Conservation (phyloP, 2,329 filamentous ascomycete genomes). For the Geoglossum cookeanum region DNA sequence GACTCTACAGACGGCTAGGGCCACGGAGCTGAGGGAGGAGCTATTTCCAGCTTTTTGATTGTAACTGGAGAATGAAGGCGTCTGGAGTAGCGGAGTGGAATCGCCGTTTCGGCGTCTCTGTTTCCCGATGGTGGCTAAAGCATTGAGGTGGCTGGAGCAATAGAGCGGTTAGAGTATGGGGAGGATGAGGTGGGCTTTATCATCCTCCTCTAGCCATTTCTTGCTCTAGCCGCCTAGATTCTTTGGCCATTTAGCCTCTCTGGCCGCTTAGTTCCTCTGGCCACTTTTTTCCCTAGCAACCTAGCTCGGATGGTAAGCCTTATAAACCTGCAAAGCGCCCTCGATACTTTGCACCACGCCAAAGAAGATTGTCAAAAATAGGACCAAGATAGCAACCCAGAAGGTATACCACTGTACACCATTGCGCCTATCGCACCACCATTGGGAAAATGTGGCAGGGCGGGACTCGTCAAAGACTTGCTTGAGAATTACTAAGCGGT, state of each 20-base stretch:
- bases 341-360: not conserved
- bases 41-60: too few relatives aligned
- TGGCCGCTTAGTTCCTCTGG: too few relatives aligned
- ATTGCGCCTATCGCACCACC: not conserved
- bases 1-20: not conserved
- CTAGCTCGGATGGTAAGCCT: too few relatives aligned
- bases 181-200: not conserved
- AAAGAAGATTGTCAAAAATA: not conserved
- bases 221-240: too few relatives aligned
- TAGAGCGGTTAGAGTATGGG: not conserved
- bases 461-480: not conserved
- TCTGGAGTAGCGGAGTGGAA: too few relatives aligned
- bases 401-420: not conserved
- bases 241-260: too few relatives aligned
- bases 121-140: not conserved
- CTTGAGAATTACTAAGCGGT: not conserved
- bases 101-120: not conserved
- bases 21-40: not conserved
- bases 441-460: not conserved
- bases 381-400: not conserved
- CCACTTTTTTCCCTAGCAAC: too few relatives aligned
- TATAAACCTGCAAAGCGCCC: too few relatives aligned
- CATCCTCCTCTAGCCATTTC: not conserved
- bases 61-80: too few relatives aligned
- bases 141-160: not conserved